Evolutionary conservation across 1,284 basidiomycete species (phyloP), one percentile per base, ranked within the genome.

Genomic region (Hemileccinum hortonii): DNA sequence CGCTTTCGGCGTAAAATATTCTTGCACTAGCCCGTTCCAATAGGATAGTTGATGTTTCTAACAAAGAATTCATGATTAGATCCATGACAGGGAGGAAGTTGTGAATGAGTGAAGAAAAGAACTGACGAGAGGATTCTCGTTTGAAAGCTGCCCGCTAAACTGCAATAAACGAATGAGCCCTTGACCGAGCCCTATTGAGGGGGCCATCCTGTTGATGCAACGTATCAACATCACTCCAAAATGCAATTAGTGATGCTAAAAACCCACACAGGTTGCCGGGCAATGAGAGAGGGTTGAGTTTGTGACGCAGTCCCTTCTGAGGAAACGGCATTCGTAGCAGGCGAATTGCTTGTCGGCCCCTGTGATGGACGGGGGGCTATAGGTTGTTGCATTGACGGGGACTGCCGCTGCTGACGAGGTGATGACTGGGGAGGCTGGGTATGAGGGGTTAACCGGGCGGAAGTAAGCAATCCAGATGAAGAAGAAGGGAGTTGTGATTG

Each of bases 1-100:
- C 16, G 86, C 82, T 54, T 79, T 80, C 3, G 79, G 76, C 10
- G 80, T 79, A 61, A 90, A 91, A 59, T 82, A 90, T 12, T 82
- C 79, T 41, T 74, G 74, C 53, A 89, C 78, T 22, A 87, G 58
- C 1, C 71, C 70, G 11, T 73, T 74, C 89, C 89, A 91, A 72
- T 78, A 86, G 15, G 77, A 73, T 44, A 85, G 69, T 58, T 80
- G 76, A 47, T 81, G 64, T 76, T 84, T 84, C 78, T 86, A 65
- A 41, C 55, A 44, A 53, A 57, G 42, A 52, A 42, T 24, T 35
- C 35, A 14, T 16, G 22, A 30, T 32, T 21, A 51, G 53, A 30
- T 48, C 33, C 36, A 46, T 47, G 58, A 58, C 4, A 56, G 39
- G 16, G 14, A 49, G 12, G 46, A 47, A 21, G 6, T 16, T 26